These are phyloP conservation scores for Neurospora pannonica DNA, from an alignment of 495 filamentous ascomycete genomes.

Conservation along the genomic window DNA sequence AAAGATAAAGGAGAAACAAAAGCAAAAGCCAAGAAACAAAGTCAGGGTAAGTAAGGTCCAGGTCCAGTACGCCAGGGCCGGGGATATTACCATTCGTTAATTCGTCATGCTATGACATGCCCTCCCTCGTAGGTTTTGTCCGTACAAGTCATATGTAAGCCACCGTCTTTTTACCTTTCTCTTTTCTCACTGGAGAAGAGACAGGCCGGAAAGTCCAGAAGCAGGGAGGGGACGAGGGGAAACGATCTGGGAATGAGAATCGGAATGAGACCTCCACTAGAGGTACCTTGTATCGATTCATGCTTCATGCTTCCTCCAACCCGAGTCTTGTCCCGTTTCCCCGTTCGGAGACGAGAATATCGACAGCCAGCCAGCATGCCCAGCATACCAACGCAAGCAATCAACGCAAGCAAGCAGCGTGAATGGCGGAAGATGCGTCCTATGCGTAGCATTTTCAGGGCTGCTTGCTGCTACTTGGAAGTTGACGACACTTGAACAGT, in stretches of 20 bases:
- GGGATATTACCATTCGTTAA: neutral
- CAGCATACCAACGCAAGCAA: neutral
- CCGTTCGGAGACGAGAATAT: neutral
- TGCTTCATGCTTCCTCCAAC: neutral
- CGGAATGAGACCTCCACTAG: neutral
- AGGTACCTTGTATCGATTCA: neutral
- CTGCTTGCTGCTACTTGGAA: neutral
- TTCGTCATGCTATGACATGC: neutral
- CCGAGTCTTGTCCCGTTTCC: neutral
- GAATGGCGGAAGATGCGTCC: neutral
- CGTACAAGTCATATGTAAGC: neutral
- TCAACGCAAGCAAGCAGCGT: neutral
- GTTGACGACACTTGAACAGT: neutral
- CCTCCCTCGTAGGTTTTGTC: neutral
- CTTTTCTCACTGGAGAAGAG: neutral
- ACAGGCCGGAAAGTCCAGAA: neutral
- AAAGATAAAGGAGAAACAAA: neutral
- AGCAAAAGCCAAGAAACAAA: neutral
- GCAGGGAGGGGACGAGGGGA: neutral
- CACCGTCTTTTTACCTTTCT: neutral
- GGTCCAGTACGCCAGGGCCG: neutral
- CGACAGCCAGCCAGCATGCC: neutral
- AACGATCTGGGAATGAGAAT: neutral
- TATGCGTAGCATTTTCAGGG: neutral
- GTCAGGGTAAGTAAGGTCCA: neutral